Percentiles rank a stretch among this genome's conserved stretches.
These are phyloP conservation scores for Apiospora marii DNA, from an alignment of 2,329 filamentous ascomycete species.

Conservation along the genomic window DNA sequence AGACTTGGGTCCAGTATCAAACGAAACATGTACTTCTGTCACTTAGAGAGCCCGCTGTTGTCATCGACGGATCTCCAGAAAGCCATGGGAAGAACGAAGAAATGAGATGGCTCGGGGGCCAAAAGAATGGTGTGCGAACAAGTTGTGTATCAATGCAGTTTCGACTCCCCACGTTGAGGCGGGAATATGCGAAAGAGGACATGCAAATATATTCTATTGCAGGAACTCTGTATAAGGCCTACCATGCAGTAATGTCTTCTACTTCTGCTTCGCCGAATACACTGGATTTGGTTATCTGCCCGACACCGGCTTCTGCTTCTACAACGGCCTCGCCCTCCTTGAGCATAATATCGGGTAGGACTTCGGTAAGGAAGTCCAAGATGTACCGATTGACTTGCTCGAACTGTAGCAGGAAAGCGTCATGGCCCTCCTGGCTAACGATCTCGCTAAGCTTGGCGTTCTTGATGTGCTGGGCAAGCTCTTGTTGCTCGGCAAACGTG, in stretches of 20 bases:
- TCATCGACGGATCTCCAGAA: background rate
- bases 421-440: constrained; percentile 93
- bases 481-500: constrained; percentile 95
- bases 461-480: constrained; percentile 83
- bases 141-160: background rate
- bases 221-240: constrained; percentile 37
- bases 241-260: constrained; percentile 96
- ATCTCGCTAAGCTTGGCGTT: constrained; percentile 83
- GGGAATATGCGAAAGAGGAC: background rate
- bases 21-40: background rate
- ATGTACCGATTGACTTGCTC: constrained; percentile 95
- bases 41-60: background rate
- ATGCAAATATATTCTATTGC: background rate
- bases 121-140: background rate
- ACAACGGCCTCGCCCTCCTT: constrained; percentile 55
- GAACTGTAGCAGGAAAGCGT: constrained; percentile 95
- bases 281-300: constrained; percentile 80
- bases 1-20: background rate
- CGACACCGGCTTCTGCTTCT: constrained; percentile 58
- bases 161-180: background rate
- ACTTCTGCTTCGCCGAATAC: constrained; percentile 96
- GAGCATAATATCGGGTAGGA: constrained; percentile 88
- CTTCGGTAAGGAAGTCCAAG: constrained; percentile 81
- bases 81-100: background rate
- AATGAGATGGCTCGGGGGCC: background rate